These are phyloP conservation scores for Talaromyces sp. DNA, from an alignment of 2,329 filamentous ascomycete genomes.

Conservation along the genomic window DNA sequence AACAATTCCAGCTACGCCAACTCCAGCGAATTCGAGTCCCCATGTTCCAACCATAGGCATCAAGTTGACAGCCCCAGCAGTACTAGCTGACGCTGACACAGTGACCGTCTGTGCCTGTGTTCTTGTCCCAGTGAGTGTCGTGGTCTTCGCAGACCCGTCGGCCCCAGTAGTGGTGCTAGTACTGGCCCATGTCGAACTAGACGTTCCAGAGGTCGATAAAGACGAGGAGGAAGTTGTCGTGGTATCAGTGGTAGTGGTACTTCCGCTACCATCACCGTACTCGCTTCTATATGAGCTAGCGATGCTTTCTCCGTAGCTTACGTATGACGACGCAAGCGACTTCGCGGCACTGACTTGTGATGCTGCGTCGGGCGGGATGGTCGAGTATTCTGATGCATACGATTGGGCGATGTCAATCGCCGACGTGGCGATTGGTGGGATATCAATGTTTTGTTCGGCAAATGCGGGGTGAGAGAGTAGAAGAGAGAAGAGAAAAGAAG, in stretches of 20 bases:
- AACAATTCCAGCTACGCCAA: neutral
- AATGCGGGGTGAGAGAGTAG: neutral
- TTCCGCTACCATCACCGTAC: constrained; percentile 1
- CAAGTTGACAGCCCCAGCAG: constrained; percentile 1
- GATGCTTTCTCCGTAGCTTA: constrained; percentile 1
- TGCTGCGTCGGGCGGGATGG: constrained; percentile 7
- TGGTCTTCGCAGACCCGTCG: neutral
- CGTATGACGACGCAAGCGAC: constrained; percentile 9
- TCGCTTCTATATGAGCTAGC: constrained; percentile 8
- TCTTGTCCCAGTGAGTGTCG: neutral
- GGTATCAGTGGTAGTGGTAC: neutral
- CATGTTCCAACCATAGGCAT: neutral
- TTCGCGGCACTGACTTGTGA: constrained; percentile 4
- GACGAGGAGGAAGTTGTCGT: neutral
- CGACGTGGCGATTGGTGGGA: constrained; percentile 4
- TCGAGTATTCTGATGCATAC: constrained; percentile 10
- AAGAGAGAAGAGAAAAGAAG: neutral
- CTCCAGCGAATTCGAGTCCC: neutral
- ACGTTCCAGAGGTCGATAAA: neutral
- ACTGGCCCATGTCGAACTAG: neutral
- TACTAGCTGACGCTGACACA: constrained; percentile 3
- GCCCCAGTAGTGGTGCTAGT: neutral
- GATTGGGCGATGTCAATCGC: constrained; percentile 6
- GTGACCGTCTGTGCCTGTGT: neutral
- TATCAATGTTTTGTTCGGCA: neutral